phyloP scores from a whole-genome alignment of 805 yeast genomes.

The Grigorovia transvaalensis region DNA sequence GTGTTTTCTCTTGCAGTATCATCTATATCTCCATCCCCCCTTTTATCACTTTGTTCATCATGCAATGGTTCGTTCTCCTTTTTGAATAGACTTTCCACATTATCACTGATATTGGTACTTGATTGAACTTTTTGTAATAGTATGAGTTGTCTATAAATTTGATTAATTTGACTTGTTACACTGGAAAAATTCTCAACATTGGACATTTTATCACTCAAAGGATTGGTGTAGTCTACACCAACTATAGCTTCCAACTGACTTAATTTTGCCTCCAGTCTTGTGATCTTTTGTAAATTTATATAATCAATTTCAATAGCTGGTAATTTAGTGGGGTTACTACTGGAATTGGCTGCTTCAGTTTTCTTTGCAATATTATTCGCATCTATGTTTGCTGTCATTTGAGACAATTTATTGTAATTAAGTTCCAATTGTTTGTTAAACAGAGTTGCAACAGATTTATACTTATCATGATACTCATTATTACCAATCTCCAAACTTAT shows the following conservation, averaged over 20 bases:
- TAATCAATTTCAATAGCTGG: conserved; percentile 5
- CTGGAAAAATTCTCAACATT: background rate
- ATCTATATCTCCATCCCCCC: background rate
- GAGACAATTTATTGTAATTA: background rate
- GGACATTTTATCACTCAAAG: background rate
- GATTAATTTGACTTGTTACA: conserved; percentile 20
- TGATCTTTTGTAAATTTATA: conserved; percentile 6
- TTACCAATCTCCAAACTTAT: background rate
- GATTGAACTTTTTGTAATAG: conserved; percentile 9
- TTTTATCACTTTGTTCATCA: background rate
- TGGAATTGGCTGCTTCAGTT: no score
- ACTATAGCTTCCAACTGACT: conserved; percentile 13
- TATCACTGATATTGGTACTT: background rate
- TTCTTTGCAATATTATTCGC: no score
- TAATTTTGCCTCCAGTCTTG: conserved; percentile 12
- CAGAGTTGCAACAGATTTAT: background rate
- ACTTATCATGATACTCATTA: background rate
- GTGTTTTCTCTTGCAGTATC: background rate
- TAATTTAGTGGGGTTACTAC: background rate
- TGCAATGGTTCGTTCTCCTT: background rate
- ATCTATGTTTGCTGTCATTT: background rate
- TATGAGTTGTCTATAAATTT: conserved; percentile 22
- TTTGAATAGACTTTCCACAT: background rate
- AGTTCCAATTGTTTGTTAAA: background rate
- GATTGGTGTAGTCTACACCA: conserved; percentile 3